A percentile compares a stretch with the other conserved stretches of the same genome.
Conservation (phyloP, 2,329 filamentous ascomycete species). For the Cucurbitaria berberidis region DNA sequence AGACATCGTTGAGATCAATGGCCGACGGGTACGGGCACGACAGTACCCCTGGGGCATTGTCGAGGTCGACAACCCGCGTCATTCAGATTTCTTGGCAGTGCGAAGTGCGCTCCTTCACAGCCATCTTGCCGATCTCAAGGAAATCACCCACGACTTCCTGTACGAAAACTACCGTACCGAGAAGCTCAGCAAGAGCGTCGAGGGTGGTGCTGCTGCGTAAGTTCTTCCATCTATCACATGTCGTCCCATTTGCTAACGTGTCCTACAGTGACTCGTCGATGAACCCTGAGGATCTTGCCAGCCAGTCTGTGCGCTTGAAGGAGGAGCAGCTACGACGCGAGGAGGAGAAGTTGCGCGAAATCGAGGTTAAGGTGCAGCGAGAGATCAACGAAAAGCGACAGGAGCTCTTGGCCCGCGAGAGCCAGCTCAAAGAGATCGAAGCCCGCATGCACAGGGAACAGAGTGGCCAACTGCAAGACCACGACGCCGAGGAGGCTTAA, state of each 20-base stretch:
- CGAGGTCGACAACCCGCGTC: slow-evolving; percentile 98
- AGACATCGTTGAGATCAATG: slow-evolving; percentile 91
- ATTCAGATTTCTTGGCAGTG: slow-evolving; percentile 98
- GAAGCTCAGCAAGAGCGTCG: slow-evolving; percentile 99
- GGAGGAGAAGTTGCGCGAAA: slow-evolving; percentile 99
- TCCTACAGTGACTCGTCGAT: slow-evolving; percentile 75
- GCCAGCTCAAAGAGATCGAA: slow-evolving; percentile 98
- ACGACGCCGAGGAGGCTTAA: slow-evolving; percentile 43
- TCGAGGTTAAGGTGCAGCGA: slow-evolving; percentile 98
- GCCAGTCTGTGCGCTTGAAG: slow-evolving; percentile 97
- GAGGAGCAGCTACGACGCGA: slow-evolving; percentile 98
- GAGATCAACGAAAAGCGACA: slow-evolving; percentile 99
- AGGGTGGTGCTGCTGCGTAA: slow-evolving; percentile 85
- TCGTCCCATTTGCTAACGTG: slow-evolving; percentile 26
- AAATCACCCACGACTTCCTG: slow-evolving; percentile 99
- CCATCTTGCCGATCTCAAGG: slow-evolving; percentile 97
- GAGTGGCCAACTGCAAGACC: slow-evolving; percentile 52
- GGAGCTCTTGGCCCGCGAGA: slow-evolving; percentile 95
- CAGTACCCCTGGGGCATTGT: slow-evolving; percentile 99
- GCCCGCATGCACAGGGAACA: slow-evolving; percentile 93
- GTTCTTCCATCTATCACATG: slow-evolving; percentile 50
- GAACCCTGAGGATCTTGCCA: slow-evolving; percentile 96
- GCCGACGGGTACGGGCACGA: slow-evolving; percentile 87
- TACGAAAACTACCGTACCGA: slow-evolving; percentile 99
- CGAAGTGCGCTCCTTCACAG: slow-evolving; percentile 96